Evolutionary conservation across 768 basidiomycete species (phyloP).

Genomic region (Lactifluus echinatus): DNA sequence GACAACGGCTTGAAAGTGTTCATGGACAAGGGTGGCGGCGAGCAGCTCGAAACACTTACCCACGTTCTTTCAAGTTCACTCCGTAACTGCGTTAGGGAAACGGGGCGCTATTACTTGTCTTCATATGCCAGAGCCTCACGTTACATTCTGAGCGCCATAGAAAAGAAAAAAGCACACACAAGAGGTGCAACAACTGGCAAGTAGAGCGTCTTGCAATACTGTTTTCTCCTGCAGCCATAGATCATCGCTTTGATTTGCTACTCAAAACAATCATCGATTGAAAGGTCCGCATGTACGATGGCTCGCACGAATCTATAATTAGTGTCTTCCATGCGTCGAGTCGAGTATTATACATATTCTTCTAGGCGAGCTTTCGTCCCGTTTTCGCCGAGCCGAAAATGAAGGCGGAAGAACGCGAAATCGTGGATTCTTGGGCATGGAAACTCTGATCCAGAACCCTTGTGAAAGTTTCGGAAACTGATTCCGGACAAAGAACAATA

Average conservation of each 20-base stretch:
- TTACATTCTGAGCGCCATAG: neutral
- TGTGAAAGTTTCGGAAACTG: neutral
- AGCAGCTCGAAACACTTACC: neutral
- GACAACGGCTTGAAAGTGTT: neutral
- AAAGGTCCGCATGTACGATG: neutral
- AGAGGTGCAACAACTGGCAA: neutral
- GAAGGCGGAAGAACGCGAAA: neutral
- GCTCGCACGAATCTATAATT: neutral
- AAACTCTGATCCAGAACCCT: neutral
- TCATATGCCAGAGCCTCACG: neutral
- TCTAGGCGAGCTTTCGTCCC: neutral
- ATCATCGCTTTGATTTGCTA: neutral
- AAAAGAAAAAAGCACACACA: neutral
- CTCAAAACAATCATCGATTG: neutral
- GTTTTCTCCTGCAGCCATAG: neutral
- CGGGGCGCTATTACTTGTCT: neutral
- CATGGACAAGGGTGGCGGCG: neutral
- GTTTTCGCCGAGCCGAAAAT: neutral
- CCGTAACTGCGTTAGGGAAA: neutral
- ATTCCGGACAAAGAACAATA: neutral
- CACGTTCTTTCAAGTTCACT: neutral
- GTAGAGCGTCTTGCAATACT: neutral
- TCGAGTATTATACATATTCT: neutral
- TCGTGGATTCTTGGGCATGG: neutral
- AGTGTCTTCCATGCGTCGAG: constrained; percentile 8